Conservation (phyloP, 2,329 filamentous ascomycete species). For the Escovopsis sp. region DNA sequence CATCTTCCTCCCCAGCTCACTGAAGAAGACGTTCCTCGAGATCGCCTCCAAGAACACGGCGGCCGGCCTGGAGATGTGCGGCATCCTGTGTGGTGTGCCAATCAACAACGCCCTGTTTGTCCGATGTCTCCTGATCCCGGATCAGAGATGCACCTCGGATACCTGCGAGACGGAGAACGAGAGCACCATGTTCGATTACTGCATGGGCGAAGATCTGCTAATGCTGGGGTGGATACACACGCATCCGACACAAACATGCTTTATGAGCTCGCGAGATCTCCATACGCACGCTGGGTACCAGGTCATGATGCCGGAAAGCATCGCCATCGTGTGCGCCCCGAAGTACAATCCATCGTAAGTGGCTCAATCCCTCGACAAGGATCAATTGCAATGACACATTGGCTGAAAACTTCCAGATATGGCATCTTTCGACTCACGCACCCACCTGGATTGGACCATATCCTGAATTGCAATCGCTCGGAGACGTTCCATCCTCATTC, state of each 20-base stretch:
- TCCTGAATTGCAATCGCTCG: constrained; percentile 61
- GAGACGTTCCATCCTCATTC: constrained; percentile 71
- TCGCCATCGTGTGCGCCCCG: constrained; percentile 92
- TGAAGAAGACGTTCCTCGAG: constrained; percentile 61
- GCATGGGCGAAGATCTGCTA: constrained; percentile 68
- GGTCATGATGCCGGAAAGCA: constrained; percentile 89
- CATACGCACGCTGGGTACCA: constrained; percentile 94
- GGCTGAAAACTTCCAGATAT: constrained; percentile 39
- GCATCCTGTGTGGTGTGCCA: constrained; percentile 79
- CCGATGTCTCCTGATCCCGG: constrained; percentile 73
- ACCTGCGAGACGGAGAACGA: constrained; percentile 93
- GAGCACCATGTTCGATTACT: constrained; percentile 73
- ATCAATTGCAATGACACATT: no score
- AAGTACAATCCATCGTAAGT: constrained; percentile 61
- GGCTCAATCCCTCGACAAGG: background rate
- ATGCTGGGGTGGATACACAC: constrained; percentile 97
- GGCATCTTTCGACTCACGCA: constrained; percentile 89
- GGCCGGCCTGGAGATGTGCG: constrained; percentile 82
- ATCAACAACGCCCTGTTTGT: constrained; percentile 93
- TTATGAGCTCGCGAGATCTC: constrained; percentile 88
- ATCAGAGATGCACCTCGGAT: constrained; percentile 79
- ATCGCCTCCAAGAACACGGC: constrained; percentile 64
- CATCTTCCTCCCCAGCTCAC: constrained; percentile 65
- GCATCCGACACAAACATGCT: constrained; percentile 90
- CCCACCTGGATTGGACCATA: constrained; percentile 76